A percentile compares a stretch with the other conserved stretches of the same genome.
Conservation (phyloP, 129 eudicot genomes). For the Chrysanthemum lavandulifolium region DNA sequence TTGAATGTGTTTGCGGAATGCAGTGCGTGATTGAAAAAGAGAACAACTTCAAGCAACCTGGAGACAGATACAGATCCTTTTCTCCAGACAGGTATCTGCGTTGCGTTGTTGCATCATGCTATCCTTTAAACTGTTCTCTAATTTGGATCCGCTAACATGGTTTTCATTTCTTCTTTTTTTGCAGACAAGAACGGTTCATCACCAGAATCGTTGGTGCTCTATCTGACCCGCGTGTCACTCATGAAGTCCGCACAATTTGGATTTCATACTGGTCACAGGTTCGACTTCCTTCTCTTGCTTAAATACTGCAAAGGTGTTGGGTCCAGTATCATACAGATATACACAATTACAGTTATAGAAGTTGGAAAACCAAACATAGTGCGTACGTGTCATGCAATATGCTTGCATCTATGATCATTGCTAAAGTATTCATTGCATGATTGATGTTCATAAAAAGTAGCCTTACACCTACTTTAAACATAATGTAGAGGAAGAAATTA, state of each 20-base stretch:
- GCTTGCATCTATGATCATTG: not conserved
- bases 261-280: slow-evolving; percentile 86
- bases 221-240: slow-evolving; percentile 85
- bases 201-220: slow-evolving; percentile 56
- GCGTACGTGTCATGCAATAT: not conserved
- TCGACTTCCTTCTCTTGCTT: slow-evolving; percentile 20
- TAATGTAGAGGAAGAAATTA: not conserved
- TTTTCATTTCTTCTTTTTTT: slow-evolving; percentile 10
- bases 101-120: not conserved
- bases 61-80: slow-evolving; percentile 84
- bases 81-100: slow-evolving; percentile 62
- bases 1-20: slow-evolving; percentile 18
- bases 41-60: slow-evolving; percentile 93
- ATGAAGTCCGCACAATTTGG: slow-evolving; percentile 62
- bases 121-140: not conserved
- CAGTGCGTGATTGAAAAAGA: slow-evolving; percentile 79
- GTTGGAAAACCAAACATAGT: not conserved
- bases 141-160: not conserved
- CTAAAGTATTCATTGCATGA: not conserved
- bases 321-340: not conserved
- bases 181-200: slow-evolving; percentile 90
- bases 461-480: not conserved
- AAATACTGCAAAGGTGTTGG: not conserved
- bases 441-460: not conserved
- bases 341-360: not conserved